These are phyloP conservation scores for Mycena epipterygia DNA, from an alignment of 768 basidiomycete species.

Conservation along the genomic window DNA sequence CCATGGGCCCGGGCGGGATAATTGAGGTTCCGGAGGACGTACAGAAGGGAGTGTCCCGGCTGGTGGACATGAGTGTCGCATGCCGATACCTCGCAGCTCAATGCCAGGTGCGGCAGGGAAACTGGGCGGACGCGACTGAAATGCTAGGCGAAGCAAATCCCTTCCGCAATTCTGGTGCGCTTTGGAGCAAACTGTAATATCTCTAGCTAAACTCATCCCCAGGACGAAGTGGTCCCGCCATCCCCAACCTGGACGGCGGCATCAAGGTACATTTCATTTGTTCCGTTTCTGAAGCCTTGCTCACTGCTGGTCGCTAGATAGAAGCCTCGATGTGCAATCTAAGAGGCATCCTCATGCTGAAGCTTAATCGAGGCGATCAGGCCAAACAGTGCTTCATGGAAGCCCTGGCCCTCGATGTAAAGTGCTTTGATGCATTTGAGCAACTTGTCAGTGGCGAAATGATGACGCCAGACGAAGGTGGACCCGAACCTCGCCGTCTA, in stretches of 20 bases:
- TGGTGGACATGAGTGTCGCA: conserved; percentile 95
- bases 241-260: conserved; percentile 90
- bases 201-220: conserved; percentile 18
- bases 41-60: conserved; percentile 76
- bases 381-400: conserved; percentile 98
- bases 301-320: conserved; percentile 64
- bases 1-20: conserved; percentile 79
- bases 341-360: conserved; percentile 93
- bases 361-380: conserved; percentile 89
- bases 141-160: conserved; percentile 36
- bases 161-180: conserved; percentile 63
- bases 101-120: conserved; percentile 74
- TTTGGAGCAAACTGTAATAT: neutral
- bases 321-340: conserved; percentile 98
- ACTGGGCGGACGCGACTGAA: conserved; percentile 32
- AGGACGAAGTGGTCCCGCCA: conserved; percentile 77
- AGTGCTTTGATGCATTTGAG: conserved; percentile 96
- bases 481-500: conserved; percentile 23
- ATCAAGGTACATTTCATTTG: conserved; percentile 79
- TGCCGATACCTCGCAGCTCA: conserved; percentile 98
- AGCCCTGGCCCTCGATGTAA: conserved; percentile 93
- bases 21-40: conserved; percentile 76
- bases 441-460: conserved; percentile 93
- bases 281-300: conserved; percentile 1
- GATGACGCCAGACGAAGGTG: conserved; percentile 97